These are phyloP conservation scores for Suillus cothurnatus DNA, from an alignment of 768 basidiomycete species.

Conservation along the genomic window DNA sequence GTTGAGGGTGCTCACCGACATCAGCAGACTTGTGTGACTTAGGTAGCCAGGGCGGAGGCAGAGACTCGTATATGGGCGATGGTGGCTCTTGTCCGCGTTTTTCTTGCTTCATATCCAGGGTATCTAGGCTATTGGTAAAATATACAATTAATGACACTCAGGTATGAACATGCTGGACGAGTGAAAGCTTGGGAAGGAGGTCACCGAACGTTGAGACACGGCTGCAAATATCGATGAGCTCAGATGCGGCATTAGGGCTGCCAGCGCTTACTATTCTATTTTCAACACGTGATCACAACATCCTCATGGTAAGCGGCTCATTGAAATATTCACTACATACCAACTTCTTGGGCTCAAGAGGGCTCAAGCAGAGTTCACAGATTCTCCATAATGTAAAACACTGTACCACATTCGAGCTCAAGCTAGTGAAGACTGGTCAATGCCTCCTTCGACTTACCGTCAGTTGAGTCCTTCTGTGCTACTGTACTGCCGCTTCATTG, in stretches of 20 bases:
- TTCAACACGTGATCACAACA: not conserved
- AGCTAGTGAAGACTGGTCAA: no score
- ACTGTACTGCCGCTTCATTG: no score
- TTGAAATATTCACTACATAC: no score
- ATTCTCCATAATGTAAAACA: no score
- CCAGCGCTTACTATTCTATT: not conserved
- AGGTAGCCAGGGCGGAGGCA: conserved; percentile 76
- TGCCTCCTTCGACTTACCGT: no score
- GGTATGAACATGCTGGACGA: conserved; percentile 3
- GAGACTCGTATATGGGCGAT: conserved; percentile 61
- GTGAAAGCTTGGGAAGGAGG: not conserved
- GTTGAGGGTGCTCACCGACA: conserved; percentile 50
- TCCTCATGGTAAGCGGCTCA: no score
- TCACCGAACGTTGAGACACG: not conserved
- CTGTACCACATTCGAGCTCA: no score
- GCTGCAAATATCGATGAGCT: not conserved
- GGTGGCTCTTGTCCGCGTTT: conserved; percentile 28
- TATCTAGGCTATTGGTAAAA: not conserved
- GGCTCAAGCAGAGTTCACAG: no score
- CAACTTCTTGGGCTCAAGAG: no score
- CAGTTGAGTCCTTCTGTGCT: no score
- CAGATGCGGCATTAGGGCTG: conserved; percentile 1
- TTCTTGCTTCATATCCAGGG: conserved; percentile 7
- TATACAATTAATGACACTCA: conserved; percentile 6
- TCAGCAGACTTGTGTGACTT: conserved; percentile 67